Evolutionary conservation across 2,329 filamentous ascomycete genomes (phyloP).

Genomic region (Pestalotiopsis sp.): DNA sequence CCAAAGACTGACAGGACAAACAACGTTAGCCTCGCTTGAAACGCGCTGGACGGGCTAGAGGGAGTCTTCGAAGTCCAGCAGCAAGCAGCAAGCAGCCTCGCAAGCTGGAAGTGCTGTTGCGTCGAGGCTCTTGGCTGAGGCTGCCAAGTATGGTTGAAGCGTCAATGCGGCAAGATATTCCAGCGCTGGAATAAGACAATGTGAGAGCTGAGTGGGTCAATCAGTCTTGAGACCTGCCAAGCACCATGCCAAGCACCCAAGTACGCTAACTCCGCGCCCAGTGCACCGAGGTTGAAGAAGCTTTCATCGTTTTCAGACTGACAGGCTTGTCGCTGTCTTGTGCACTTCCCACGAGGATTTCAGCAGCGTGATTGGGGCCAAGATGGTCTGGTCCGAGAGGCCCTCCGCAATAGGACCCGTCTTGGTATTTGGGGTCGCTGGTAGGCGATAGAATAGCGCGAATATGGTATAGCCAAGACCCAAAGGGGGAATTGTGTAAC

Average conservation of each 20-base stretch:
- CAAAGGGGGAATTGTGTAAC: constrained; percentile 10
- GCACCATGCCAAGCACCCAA: constrained; percentile 5
- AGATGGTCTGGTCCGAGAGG: background rate
- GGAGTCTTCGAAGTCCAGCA: constrained; percentile 20
- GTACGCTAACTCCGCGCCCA: constrained; percentile 5
- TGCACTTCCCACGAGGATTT: background rate
- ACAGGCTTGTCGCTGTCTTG: constrained; percentile 9
- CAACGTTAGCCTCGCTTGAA: constrained; percentile 21
- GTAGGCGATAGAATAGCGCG: background rate
- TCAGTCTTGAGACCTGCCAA: constrained; percentile 15
- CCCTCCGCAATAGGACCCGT: constrained; percentile 6
- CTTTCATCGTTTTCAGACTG: background rate
- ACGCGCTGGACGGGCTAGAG: constrained; percentile 19
- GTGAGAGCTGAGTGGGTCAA: constrained; percentile 34
- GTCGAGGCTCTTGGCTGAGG: constrained; percentile 32
- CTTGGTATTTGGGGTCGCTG: constrained; percentile 6
- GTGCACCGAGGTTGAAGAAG: constrained; percentile 11
- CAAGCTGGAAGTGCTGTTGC: constrained; percentile 22
- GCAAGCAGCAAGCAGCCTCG: constrained; percentile 15
- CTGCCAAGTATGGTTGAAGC: constrained; percentile 29
- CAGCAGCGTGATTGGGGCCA: background rate
- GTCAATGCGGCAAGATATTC: constrained; percentile 30
- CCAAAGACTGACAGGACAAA: constrained; percentile 1
- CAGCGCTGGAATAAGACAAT: constrained; percentile 17
- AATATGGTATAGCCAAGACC: constrained; percentile 7